phyloP scores from a whole-genome alignment of 805 yeast species.

The Candida ipomoeae region DNA sequence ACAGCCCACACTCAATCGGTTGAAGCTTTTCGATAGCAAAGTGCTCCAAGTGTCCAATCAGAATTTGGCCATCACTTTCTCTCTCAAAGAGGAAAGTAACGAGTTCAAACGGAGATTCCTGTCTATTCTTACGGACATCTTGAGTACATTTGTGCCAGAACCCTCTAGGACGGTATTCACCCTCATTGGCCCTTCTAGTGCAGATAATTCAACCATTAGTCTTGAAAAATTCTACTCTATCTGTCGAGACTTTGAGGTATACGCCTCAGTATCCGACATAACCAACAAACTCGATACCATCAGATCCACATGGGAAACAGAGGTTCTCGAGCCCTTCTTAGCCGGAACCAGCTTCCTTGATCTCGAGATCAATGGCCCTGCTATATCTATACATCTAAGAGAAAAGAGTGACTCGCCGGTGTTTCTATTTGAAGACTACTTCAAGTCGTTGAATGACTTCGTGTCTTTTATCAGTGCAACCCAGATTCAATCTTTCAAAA shows the following conservation, averaged over 20 bases:
- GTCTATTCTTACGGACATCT: slow-evolving; percentile 4
- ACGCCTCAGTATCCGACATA: slow-evolving; percentile 10
- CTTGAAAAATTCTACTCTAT: slow-evolving; percentile 4
- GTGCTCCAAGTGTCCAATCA: slow-evolving; percentile 12
- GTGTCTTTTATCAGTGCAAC: slow-evolving; percentile 29
- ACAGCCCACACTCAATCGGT: slow-evolving; percentile 16
- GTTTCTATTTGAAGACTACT: slow-evolving; percentile 10
- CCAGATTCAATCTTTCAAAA: slow-evolving; percentile 20
- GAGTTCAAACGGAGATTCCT: background rate
- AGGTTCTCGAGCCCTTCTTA: slow-evolving; percentile 13
- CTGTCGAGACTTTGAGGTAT: slow-evolving; percentile 7
- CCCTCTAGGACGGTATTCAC: background rate
- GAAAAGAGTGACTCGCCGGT: background rate
- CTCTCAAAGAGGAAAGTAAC: slow-evolving; percentile 6
- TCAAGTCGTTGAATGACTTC: slow-evolving; percentile 25
- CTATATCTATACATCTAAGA: background rate
- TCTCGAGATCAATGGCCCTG: slow-evolving; percentile 4
- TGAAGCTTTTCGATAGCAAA: slow-evolving; percentile 18
- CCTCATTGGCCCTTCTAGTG: background rate
- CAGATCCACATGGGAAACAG: slow-evolving; percentile 12
- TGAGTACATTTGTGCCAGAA: slow-evolving; percentile 8
- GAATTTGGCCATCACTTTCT: slow-evolving; percentile 7
- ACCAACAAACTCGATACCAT: slow-evolving; percentile 4
- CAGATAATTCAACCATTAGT: background rate
- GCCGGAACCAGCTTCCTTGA: slow-evolving; percentile 4